A percentile compares a stretch with the other conserved stretches of the same genome.
Evolutionary conservation across 1,284 basidiomycete species (phyloP).

Genomic region (Xerocomus amazonicus): DNA sequence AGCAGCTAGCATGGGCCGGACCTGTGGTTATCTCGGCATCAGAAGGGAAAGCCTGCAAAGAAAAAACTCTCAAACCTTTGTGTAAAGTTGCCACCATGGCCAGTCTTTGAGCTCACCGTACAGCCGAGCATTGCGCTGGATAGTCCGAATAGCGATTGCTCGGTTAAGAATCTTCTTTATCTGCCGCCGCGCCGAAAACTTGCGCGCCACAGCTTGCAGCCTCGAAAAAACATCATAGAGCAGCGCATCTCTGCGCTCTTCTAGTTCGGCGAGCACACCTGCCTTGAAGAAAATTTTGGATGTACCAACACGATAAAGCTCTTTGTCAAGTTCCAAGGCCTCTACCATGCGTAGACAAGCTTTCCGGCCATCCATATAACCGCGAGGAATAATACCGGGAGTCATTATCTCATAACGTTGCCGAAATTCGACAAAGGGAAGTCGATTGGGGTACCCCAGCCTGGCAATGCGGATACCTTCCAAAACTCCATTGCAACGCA

Average conservation of each 20-base stretch:
- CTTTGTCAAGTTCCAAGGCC: conserved; percentile 83
- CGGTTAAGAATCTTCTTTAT: conserved; percentile 96
- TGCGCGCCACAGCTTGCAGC: conserved; percentile 83
- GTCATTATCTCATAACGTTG: conserved; percentile 96
- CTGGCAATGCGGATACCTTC: conserved; percentile 99
- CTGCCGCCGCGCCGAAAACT: conserved; percentile 83
- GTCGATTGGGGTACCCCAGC: conserved; percentile 94
- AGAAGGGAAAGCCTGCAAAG: neutral
- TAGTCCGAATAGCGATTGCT: conserved; percentile 86
- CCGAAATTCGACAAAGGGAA: conserved; percentile 96
- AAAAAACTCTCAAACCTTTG: conserved; percentile 53
- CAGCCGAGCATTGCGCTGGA: conserved; percentile 91
- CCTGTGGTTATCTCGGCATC: conserved; percentile 43
- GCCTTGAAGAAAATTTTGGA: conserved; percentile 99
- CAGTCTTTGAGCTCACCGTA: conserved; percentile 89
- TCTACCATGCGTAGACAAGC: conserved; percentile 93
- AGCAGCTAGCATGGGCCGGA: conserved; percentile 89
- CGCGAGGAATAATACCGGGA: conserved; percentile 86
- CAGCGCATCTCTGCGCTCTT: conserved; percentile 86
- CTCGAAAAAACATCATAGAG: conserved; percentile 89
- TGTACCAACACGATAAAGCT: conserved; percentile 87
- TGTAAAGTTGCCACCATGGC: conserved; percentile 99
- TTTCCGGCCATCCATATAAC: conserved; percentile 97
- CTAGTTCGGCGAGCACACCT: conserved; percentile 95
- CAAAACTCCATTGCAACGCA: conserved; percentile 98